Evolutionary conservation across 106 monocot genomes (phyloP).

Genomic region (Dendrobium catenatum): DNA sequence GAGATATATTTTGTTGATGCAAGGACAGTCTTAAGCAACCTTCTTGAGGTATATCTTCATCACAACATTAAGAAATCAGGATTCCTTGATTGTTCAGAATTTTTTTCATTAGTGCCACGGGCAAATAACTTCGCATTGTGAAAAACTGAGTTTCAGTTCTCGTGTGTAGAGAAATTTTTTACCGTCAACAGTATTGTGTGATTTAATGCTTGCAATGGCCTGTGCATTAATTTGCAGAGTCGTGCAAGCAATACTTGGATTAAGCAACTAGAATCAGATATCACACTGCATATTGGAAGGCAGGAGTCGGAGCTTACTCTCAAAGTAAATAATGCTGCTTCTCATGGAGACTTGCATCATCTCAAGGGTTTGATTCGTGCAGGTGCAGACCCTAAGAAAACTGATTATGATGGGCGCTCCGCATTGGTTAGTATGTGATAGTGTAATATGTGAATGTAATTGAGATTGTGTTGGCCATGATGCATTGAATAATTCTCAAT

Average conservation of each 20-base stretch:
- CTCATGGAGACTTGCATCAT: constrained; percentile 67
- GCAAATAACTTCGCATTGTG: not conserved
- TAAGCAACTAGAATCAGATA: constrained; percentile 84
- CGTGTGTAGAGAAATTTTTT: not conserved
- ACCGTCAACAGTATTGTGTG: not conserved
- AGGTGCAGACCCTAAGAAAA: constrained; percentile 81
- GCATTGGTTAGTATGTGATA: constrained; percentile 53
- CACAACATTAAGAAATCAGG: not conserved
- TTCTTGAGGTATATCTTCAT: constrained; percentile 48
- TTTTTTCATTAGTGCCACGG: not conserved
- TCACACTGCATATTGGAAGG: constrained; percentile 72
- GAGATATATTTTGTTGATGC: constrained; percentile 87
- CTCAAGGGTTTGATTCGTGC: constrained; percentile 66
- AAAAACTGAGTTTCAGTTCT: too few species aligned
- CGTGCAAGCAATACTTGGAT: constrained; percentile 34
- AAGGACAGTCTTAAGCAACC: constrained; percentile 58
- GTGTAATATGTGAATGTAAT: not conserved
- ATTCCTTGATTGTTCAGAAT: not conserved
- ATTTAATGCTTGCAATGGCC: not conserved
- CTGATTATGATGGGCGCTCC: constrained; percentile 87
- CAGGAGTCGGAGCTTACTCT: constrained; percentile 91
- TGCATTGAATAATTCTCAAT: not conserved
- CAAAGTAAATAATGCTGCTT: constrained; percentile 82
- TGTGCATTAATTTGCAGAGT: constrained; percentile 20
- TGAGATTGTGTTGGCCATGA: not conserved